Conservation (phyloP, 192 early-diverging fungal genomes). For the Podila verticillata region DNA sequence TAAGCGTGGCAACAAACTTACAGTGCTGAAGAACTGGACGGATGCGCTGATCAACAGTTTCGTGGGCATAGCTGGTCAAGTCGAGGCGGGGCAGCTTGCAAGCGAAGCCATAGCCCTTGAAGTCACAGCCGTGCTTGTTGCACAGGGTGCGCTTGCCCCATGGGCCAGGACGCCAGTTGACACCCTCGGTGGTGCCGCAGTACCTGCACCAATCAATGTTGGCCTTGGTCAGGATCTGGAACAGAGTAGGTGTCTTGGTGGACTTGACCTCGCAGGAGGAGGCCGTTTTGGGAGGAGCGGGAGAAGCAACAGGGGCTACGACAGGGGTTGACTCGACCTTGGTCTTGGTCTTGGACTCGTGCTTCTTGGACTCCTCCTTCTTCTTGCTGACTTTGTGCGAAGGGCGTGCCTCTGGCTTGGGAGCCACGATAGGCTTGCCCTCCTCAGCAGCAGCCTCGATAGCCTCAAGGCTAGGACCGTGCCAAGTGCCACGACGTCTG, state of each 20-base stretch:
- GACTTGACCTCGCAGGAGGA: constrained; percentile 12
- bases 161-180: constrained; percentile 92
- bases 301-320: neutral
- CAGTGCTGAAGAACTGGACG: constrained; percentile 91
- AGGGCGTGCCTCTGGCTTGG: neutral
- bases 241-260: constrained; percentile 64
- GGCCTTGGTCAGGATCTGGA: constrained; percentile 67
- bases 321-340: constrained; percentile 11
- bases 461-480: constrained; percentile 46
- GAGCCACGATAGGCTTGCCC: neutral
- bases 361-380: constrained; percentile 1
- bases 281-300: constrained; percentile 1
- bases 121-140: constrained; percentile 97
- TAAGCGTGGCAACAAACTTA: constrained; percentile 22
- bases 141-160: constrained; percentile 95
- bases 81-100: constrained; percentile 89
- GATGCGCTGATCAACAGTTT: constrained; percentile 80
- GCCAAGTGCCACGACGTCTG: constrained; percentile 50
- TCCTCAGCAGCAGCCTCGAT: constrained; percentile 24
- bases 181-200: constrained; percentile 88
- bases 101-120: constrained; percentile 93
- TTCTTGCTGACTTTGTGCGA: constrained; percentile 9
- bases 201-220: constrained; percentile 91
- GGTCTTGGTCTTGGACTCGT: constrained; percentile 6
- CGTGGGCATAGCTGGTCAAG: constrained; percentile 77